Conservation (phyloP, 2,329 filamentous ascomycete species). For the Biscogniauxia marginata region DNA sequence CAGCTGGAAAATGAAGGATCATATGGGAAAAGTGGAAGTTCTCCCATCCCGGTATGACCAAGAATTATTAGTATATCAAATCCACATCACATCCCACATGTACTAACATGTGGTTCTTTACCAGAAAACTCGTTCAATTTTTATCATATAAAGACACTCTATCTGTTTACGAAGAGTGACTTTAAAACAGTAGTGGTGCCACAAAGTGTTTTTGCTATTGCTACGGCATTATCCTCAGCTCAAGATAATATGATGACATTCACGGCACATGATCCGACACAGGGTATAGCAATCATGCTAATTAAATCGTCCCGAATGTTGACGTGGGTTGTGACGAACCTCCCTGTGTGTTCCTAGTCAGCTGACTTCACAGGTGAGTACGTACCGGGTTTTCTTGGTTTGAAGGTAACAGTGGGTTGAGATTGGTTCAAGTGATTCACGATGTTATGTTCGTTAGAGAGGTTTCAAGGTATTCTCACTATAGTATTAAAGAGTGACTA, state of each 20-base stretch:
- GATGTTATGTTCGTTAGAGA: too few species aligned
- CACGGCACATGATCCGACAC: not conserved
- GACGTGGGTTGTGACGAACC: too few species aligned
- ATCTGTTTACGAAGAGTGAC: conserved; percentile 29
- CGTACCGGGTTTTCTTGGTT: too few species aligned
- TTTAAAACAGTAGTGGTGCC: conserved; percentile 31
- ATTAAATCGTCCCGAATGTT: not conserved
- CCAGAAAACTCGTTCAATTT: not conserved
- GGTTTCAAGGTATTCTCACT: too few species aligned
- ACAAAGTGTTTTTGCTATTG: conserved; percentile 26
- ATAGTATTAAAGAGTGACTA: too few species aligned
- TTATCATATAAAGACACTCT: conserved; percentile 5
- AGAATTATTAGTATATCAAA: not conserved
- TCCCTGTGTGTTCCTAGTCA: too few species aligned
- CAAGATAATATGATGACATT: too few species aligned
- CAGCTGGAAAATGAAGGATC: too few species aligned
- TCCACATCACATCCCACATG: not conserved
- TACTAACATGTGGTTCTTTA: not conserved
- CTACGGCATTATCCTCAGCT: conserved; percentile 1
- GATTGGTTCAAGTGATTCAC: too few species aligned
- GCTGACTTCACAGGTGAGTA: too few species aligned
- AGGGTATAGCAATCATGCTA: not conserved
- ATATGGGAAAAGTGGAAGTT: not conserved
- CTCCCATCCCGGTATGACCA: not conserved
- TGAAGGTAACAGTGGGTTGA: too few species aligned